These are phyloP conservation scores for Chenopodium suecicum DNA, from an alignment of 148 eudicot species.

Conservation along the genomic window DNA sequence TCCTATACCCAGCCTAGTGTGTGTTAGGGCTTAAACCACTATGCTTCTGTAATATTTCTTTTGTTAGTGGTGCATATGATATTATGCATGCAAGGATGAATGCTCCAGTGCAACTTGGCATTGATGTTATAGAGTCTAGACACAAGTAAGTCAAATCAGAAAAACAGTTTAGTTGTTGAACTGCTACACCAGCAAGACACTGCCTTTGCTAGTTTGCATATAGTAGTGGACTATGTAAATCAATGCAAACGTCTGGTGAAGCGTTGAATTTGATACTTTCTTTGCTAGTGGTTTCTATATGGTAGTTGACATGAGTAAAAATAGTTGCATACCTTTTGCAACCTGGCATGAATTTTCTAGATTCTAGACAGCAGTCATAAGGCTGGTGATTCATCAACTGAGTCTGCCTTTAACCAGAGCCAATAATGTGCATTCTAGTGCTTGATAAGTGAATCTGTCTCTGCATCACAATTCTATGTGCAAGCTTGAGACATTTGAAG, in stretches of 20 bases:
- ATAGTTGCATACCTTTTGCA: not conserved
- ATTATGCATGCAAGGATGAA: not conserved
- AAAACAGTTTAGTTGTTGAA: not conserved
- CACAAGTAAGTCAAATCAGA: not conserved
- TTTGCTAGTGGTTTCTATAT: not conserved
- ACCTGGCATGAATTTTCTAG: not conserved
- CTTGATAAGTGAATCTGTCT: not conserved
- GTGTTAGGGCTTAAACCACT: not conserved
- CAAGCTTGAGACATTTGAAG: not conserved
- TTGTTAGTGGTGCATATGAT: not conserved
- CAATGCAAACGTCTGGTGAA: too few species aligned
- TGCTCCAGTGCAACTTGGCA: not conserved
- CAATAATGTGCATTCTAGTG: not conserved
- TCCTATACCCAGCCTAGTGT: not conserved
- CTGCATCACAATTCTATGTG: not conserved
- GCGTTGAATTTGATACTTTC: not conserved
- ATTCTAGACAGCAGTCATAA: not conserved
- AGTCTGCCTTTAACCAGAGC: not conserved
- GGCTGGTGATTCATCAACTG: not conserved
- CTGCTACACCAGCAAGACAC: not conserved
- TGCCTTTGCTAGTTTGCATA: not conserved
- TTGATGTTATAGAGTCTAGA: not conserved
- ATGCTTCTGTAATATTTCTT: not conserved
- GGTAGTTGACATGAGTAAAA: not conserved
- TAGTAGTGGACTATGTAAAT: not conserved